phyloP scores from a whole-genome alignment of 2,329 filamentous ascomycete species.

The Fusarium subglutinans region DNA sequence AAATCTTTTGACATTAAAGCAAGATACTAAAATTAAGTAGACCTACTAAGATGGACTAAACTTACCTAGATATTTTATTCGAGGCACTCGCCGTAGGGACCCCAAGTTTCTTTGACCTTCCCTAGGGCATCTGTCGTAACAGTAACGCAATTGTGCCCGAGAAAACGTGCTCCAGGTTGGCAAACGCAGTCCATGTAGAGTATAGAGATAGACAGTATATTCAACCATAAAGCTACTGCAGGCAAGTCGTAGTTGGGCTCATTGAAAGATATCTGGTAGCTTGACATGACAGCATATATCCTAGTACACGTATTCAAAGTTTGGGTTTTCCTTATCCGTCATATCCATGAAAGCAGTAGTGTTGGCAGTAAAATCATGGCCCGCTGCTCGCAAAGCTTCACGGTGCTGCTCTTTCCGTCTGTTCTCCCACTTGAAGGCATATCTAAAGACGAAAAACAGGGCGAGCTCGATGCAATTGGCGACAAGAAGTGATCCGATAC shows the following conservation, averaged over 20 bases:
- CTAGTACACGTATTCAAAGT: conserved; percentile 54
- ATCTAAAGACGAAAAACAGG: conserved; percentile 52
- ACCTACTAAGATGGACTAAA: background rate
- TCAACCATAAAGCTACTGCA: background rate
- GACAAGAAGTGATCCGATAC: conserved; percentile 54
- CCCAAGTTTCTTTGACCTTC: background rate
- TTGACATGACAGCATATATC: background rate
- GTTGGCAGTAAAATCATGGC: conserved; percentile 43
- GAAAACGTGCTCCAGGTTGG: background rate
- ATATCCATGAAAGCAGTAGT: conserved; percentile 53
- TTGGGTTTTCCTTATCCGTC: conserved; percentile 55
- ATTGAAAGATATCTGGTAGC: background rate
- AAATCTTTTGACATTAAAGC: background rate
- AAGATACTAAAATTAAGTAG: background rate
- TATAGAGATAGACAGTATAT: background rate
- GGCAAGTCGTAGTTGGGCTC: background rate
- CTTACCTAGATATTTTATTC: background rate
- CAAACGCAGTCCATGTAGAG: background rate
- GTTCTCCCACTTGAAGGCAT: conserved; percentile 53
- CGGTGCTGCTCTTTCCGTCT: conserved; percentile 48
- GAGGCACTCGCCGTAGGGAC: no score
- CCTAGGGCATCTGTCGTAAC: background rate
- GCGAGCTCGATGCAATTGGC: conserved; percentile 51
- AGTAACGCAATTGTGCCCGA: no score
- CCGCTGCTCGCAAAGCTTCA: conserved; percentile 42